A percentile compares a stretch with the other conserved stretches of the same genome.
Evolutionary conservation across 768 basidiomycete genomes (phyloP).

Genomic region (Suillus paluster): DNA sequence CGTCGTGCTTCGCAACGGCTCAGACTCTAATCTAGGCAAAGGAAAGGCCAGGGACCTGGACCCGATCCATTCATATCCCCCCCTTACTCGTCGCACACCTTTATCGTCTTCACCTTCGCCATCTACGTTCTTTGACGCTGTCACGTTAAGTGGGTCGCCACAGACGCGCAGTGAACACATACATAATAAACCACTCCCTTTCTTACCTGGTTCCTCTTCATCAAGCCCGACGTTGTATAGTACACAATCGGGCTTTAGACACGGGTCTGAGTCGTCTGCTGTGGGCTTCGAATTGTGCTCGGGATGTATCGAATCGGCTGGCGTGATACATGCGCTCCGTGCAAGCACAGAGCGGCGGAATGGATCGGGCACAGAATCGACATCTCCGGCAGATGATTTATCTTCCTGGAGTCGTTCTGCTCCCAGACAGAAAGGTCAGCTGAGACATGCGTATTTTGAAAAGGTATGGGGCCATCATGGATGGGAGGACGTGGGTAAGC

Average conservation of each 20-base stretch:
- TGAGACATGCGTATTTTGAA: slow-evolving; percentile 86
- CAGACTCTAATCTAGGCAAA: slow-evolving; percentile 36
- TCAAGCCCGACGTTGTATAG: slow-evolving; percentile 23
- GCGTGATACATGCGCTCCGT: slow-evolving; percentile 78
- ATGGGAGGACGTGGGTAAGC: slow-evolving; percentile 90
- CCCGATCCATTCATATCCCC: slow-evolving; percentile 37
- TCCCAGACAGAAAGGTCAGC: slow-evolving; percentile 72
- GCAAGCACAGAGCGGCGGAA: slow-evolving; percentile 42
- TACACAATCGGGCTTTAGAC: slow-evolving; percentile 7
- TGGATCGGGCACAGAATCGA: slow-evolving; percentile 39
- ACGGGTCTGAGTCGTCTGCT: slow-evolving; percentile 12
- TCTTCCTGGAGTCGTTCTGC: slow-evolving; percentile 70
- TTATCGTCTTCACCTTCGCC: slow-evolving; percentile 24
- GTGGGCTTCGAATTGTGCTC: slow-evolving; percentile 85
- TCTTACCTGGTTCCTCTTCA: slow-evolving; percentile 37
- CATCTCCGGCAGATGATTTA: slow-evolving; percentile 57
- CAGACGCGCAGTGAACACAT: slow-evolving; percentile 19
- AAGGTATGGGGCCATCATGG: slow-evolving; percentile 82
- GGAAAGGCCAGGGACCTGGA: slow-evolving; percentile 48
- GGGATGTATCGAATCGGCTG: slow-evolving; percentile 76
- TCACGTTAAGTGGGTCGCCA: slow-evolving; percentile 17
- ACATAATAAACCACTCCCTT: slow-evolving; percentile 50
- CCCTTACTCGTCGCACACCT: slow-evolving; percentile 36
- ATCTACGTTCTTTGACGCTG: slow-evolving; percentile 24
- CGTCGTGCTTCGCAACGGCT: slow-evolving; percentile 16